A percentile compares a stretch with the other conserved stretches of the same genome.
phyloP scores from a whole-genome alignment of 805 yeast species.

The Grigorovia humatica region DNA sequence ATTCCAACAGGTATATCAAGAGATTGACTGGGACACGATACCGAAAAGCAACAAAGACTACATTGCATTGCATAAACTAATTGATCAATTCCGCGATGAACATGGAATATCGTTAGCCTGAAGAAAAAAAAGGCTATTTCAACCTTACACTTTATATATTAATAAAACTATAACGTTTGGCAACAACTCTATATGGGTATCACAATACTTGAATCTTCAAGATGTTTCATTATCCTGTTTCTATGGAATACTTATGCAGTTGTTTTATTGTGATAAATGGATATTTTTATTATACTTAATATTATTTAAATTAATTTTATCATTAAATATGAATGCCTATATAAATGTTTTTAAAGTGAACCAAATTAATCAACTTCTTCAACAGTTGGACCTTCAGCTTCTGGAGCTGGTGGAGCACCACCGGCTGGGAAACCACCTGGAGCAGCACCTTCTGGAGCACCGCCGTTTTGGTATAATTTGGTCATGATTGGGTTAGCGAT shows the following conservation, averaged over 20 bases:
- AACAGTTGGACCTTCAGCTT: conserved; percentile 62
- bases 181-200: too few relatives aligned
- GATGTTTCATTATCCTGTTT: neutral
- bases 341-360: neutral
- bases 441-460: conserved; percentile 73
- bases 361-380: conserved; percentile 61
- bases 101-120: neutral
- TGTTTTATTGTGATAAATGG: neutral
- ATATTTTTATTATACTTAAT: neutral
- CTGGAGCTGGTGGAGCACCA: conserved; percentile 54
- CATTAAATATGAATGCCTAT: neutral
- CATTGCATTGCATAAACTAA: conserved; percentile 3
- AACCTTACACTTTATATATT: too few relatives aligned
- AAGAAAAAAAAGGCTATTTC: neutral
- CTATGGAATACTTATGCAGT: too few relatives aligned
- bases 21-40: conserved; percentile 15
- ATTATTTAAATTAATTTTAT: neutral
- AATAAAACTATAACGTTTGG: neutral
- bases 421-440: conserved; percentile 50
- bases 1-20: conserved; percentile 8
- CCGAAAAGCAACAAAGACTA: conserved; percentile 10
- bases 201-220: neutral
- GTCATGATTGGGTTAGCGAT: conserved; percentile 95
- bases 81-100: neutral
- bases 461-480: conserved; percentile 86